Base-by-base conservation (phyloP, 2,329 filamentous ascomycete genomes). In the Nemania diffusa region DNA sequence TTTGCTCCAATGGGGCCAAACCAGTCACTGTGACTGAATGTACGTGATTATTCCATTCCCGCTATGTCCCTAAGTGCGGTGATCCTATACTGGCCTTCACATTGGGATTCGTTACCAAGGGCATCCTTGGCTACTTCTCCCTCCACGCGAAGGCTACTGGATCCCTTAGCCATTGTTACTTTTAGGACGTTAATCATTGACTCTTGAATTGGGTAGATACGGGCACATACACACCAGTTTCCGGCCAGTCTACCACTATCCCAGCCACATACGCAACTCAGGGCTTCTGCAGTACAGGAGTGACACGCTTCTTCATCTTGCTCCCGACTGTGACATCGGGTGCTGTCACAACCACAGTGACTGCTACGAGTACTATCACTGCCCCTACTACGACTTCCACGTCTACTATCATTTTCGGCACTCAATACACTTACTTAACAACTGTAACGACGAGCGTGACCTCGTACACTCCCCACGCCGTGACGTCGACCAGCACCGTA, bases 201-300 rank as follows among this genome's bases (percentile, higher is more conserved):
- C 51, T 44, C 13, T 22, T 27, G 13, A 50, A 20, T 37, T 26
- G n/a, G 15, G 11, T 48, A 64, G 65, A 66, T 15, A 52, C 59
- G 29, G 67, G 67, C 37, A 64, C 50, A n/a, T 69, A 67, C 44
- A 55, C 50, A 4, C 58, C 64, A n/a, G 17, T 69, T 5, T 51
- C 63, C 6, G 67, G 67, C 13, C 67, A 69, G 24, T 42, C 26
- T 11, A 63, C 63, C 3, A 56, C 48, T 20, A 29, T 64, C 7
- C 55, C 58, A 1, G 53, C 59, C 1, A 61, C 57, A 1, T 66
- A 67, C 32, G 22, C 64, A 9, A 67, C 59, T 0, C 27, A 48
- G 24, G 64, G 51, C 9, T 27, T 55, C 17, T 69, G 66, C 42
- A 59, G 20, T 6, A 64, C 55, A 3, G 55, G 50, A 5, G 27